Evolutionary conservation across 2,329 filamentous ascomycete species (phyloP), one percentile per base, ranked within the genome.

Genomic region (Verticillium nubilum): DNA sequence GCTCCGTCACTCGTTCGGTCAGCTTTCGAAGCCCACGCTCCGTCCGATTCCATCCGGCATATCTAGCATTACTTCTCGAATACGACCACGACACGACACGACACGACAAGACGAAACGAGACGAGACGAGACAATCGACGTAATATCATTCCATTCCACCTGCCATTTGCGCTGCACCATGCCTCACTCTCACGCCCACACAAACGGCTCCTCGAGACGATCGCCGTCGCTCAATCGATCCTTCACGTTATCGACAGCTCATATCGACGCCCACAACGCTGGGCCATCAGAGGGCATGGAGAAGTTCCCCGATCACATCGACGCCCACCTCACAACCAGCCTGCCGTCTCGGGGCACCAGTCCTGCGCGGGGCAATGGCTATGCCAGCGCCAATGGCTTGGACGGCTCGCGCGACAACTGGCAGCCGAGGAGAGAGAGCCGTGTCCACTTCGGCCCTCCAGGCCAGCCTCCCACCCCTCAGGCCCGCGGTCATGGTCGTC

Each of bases 401-500:
- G 60, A 65, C 35, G 65, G 67, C 15, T 70, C 72, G 25, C 70
- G 74, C 58, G 83, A 87, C 63, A 78, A 81, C 65, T 91, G 88
- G 88, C 82, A 85, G 58, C 78, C 83, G 47, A 80, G 84, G 52
- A 84, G 80, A 68, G 79, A 84, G 63, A 78, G 75, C 63, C 64
- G 67, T 33, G 61, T 63, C 19, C 52, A 13, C 52, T 29, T 28
- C 25, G 52, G 37, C 37, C 56, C 56, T 5, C 15, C 37, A 15
- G 42, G 37, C 15, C 37, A 42, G 15, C 54, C 54, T 25, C 33
- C 33, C 17, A 7, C 19, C 10, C 35, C 37, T 4, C 28, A 61
- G 31, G 60, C 47, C 50, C 61, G 61, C 23, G 77, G 86, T 66
- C 90, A 93, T 69, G 79, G 78, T 19, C 81, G 89, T 64, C 91